phyloP scores from a whole-genome alignment of 768 basidiomycete genomes.

The Pleurotus tuber-regium region DNA sequence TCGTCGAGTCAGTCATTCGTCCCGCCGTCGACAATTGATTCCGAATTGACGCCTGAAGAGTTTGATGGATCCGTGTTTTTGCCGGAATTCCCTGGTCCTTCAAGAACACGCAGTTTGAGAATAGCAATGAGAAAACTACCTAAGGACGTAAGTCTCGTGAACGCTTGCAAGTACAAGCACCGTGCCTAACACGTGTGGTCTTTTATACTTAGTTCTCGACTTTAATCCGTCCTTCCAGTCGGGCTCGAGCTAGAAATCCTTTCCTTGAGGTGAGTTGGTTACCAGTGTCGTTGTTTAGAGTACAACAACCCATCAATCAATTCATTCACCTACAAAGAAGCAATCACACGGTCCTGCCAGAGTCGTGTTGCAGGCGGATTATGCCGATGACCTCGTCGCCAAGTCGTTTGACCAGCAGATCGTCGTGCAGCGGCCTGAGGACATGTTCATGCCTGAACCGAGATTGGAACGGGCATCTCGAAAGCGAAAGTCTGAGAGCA shows the following conservation, averaged over 20 bases:
- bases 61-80: conserved; percentile 1
- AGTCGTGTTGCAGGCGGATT: conserved; percentile 25
- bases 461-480: conserved; percentile 37
- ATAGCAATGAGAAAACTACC: conserved; percentile 24
- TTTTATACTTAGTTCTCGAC: conserved; percentile 34
- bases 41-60: conserved; percentile 7
- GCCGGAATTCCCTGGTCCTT: background rate
- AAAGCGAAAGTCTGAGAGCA: conserved; percentile 44
- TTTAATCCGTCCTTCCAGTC: conserved; percentile 39
- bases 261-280: conserved; percentile 25
- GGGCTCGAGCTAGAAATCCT: conserved; percentile 24
- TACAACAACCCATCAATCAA: conserved; percentile 1
- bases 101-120: conserved; percentile 22
- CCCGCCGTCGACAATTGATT: background rate
- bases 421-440: conserved; percentile 14
- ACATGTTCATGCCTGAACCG: conserved; percentile 21
- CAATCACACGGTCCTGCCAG: conserved; percentile 11
- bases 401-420: conserved; percentile 15
- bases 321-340: background rate
- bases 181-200: conserved; percentile 51
- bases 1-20: background rate
- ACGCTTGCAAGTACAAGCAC: conserved; percentile 15
- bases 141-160: conserved; percentile 30
- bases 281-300: background rate
- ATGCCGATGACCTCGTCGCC: conserved; percentile 26